Base-by-base conservation (phyloP, 441 rosid genomes). In the Aleurites moluccanus region DNA sequence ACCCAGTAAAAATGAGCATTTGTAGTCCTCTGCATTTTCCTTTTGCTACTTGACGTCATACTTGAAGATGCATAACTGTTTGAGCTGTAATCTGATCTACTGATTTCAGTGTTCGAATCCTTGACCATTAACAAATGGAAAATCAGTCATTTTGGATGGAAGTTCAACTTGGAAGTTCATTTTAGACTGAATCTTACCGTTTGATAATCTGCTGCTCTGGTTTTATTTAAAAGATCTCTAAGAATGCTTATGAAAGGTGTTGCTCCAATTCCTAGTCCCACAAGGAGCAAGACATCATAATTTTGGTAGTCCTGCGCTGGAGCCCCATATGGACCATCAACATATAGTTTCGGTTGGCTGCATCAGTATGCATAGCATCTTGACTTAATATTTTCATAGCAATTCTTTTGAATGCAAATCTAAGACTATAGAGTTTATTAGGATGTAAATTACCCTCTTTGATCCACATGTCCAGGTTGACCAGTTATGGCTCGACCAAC, bases 251-350 rank as follows among this genome's bases (percentile, higher is more conserved):
- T 80, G 80, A 93, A 93, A 75, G 98, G 99, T 59, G 99, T 93
- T 25, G 99, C 98, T 73, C 99, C 99, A 64, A 93, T 96, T 72
- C 97, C 99, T 16, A 93, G 86, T 40, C 99, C 98, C 62, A 93
- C 92, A 23, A 93, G 99, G 64, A 96, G 98, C 83, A 96, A 81
- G 62, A 96, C 97, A 67, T 96, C 97, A 38, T 96, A 93, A 56
- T 87, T 92, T 76, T 82, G 83, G 84, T 93, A 93, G 86, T 96
- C 98, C 71, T 93, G 99, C 42, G 99, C 97, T 55, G 98, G 97
- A 65, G 99, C 97, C 25, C 99, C 99, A 38, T 92, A 96, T 23
- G 99, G 99, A 69, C 99, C 99, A 59, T 93, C 99, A 11, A 92
- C 88, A n/a, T 83, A 81, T 64, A 96, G 77, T 75, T 80, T 92